Evolutionary conservation across 2,329 filamentous ascomycete species (phyloP).

Genomic region (Madurella mycetomatis): DNA sequence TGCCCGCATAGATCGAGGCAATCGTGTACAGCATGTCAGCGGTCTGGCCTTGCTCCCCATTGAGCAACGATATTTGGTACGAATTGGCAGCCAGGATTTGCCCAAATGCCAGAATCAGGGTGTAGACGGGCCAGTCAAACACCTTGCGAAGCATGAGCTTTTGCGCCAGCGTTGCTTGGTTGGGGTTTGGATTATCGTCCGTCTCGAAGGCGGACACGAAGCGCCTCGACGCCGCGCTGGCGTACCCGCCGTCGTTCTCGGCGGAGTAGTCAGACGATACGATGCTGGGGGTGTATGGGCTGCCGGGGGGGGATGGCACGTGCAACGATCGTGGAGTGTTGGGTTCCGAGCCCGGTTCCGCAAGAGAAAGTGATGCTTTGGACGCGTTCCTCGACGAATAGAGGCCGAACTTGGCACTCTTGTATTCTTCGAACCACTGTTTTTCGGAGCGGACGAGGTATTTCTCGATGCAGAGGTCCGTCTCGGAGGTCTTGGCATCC

Average conservation of each 20-base stretch:
- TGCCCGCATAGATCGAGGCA: slow-evolving; percentile 53
- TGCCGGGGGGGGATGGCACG: slow-evolving; percentile 7
- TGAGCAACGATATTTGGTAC: slow-evolving; percentile 62
- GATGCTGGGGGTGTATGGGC: slow-evolving; percentile 14
- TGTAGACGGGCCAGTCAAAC: slow-evolving; percentile 59
- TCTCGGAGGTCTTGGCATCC: slow-evolving; percentile 51
- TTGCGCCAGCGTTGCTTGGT: slow-evolving; percentile 5
- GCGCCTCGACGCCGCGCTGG: not conserved
- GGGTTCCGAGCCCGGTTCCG: slow-evolving; percentile 9
- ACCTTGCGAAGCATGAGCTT: slow-evolving; percentile 53
- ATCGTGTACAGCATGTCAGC: slow-evolving; percentile 56
- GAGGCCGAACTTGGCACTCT: slow-evolving; percentile 52
- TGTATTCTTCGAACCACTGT: slow-evolving; percentile 58
- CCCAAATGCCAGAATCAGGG: slow-evolving; percentile 55
- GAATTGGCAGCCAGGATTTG: slow-evolving; percentile 62
- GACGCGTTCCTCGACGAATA: slow-evolving; percentile 31
- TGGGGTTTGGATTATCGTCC: slow-evolving; percentile 1
- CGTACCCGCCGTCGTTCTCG: slow-evolving; percentile 3
- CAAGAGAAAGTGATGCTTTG: slow-evolving; percentile 24
- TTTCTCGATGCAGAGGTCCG: slow-evolving; percentile 58
- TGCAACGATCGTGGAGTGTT: slow-evolving; percentile 9
- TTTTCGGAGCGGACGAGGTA: slow-evolving; percentile 61
- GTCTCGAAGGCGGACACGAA: slow-evolving; percentile 10
- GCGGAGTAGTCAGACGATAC: slow-evolving; percentile 12
- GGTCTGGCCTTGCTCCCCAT: slow-evolving; percentile 56